These are phyloP conservation scores for Corallochytrium limacisporum DNA, from an alignment of 78 protist genomes.

Conservation along the genomic window DNA sequence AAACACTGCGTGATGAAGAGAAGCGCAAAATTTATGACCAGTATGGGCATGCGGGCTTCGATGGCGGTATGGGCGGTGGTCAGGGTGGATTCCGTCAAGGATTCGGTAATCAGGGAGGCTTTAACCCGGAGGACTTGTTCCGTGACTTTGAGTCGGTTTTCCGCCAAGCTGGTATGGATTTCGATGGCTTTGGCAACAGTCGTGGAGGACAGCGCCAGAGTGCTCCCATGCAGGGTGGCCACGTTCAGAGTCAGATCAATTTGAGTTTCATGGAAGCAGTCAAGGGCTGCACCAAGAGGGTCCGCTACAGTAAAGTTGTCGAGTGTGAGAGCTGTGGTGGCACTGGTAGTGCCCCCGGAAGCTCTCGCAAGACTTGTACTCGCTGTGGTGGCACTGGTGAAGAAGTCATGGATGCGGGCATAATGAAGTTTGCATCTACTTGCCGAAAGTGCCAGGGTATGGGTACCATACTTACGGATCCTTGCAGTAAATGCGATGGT, in stretches of 20 bases:
- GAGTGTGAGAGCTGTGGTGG: slow-evolving; percentile 24
- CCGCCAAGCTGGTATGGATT: not conserved
- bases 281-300: not conserved
- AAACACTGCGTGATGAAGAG: not conserved
- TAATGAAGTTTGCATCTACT: not conserved
- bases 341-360: slow-evolving; percentile 4
- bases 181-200: not conserved
- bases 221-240: too few species aligned
- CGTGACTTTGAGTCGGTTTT: not conserved
- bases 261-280: slow-evolving; percentile 31
- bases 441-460: slow-evolving; percentile 35
- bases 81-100: too few species aligned
- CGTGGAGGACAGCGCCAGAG: too few species aligned
- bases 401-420: not conserved
- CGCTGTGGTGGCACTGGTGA: slow-evolving; percentile 25
- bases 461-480: not conserved
- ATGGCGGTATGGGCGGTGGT: slow-evolving; percentile 6
- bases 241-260: not conserved
- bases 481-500: slow-evolving; percentile 31
- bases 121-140: slow-evolving; percentile 4
- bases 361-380: not conserved
- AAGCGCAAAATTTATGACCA: not conserved
- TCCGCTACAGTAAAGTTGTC: not conserved
- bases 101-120: not conserved
- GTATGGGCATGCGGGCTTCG: not conserved